Conservation (phyloP, 345 rosid species). For the Orychophragmus violaceus region DNA sequence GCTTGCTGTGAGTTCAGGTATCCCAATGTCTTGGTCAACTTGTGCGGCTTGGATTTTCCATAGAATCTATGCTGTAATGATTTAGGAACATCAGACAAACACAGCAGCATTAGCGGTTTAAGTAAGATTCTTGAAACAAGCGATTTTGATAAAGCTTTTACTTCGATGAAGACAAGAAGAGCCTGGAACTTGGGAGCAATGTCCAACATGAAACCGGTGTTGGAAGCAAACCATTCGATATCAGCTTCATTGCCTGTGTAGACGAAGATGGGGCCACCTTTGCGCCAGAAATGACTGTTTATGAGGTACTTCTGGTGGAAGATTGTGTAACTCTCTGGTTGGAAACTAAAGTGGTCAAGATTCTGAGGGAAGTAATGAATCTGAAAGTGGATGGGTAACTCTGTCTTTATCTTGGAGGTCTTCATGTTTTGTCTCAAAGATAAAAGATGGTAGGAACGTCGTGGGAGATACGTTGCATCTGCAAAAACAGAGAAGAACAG, state of each 20-base stretch:
- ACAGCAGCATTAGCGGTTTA: background rate
- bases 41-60: slow-evolving; percentile 57
- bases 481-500: slow-evolving; percentile 6
- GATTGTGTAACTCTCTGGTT: slow-evolving; percentile 40
- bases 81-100: too few relatives aligned
- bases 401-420: slow-evolving; percentile 22
- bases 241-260: slow-evolving; percentile 76
- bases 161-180: slow-evolving; percentile 70
- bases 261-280: slow-evolving; percentile 60
- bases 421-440: slow-evolving; percentile 22
- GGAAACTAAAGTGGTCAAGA: slow-evolving; percentile 66
- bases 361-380: slow-evolving; percentile 59
- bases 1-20: slow-evolving; percentile 76
- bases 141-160: slow-evolving; percentile 7
- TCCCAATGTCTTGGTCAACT: slow-evolving; percentile 49
- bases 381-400: slow-evolving; percentile 25
- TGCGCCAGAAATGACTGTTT: slow-evolving; percentile 44
- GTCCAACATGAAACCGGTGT: slow-evolving; percentile 69
- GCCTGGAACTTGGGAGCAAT: slow-evolving; percentile 73
- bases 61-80: slow-evolving; percentile 68
- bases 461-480: slow-evolving; percentile 8
- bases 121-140: background rate
- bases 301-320: slow-evolving; percentile 69
- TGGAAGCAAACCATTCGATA: slow-evolving; percentile 75
- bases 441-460: slow-evolving; percentile 23